These are phyloP conservation scores for Kluyveromyces dobzhanskii DNA, from an alignment of 805 yeast genomes.

Conservation along the genomic window DNA sequence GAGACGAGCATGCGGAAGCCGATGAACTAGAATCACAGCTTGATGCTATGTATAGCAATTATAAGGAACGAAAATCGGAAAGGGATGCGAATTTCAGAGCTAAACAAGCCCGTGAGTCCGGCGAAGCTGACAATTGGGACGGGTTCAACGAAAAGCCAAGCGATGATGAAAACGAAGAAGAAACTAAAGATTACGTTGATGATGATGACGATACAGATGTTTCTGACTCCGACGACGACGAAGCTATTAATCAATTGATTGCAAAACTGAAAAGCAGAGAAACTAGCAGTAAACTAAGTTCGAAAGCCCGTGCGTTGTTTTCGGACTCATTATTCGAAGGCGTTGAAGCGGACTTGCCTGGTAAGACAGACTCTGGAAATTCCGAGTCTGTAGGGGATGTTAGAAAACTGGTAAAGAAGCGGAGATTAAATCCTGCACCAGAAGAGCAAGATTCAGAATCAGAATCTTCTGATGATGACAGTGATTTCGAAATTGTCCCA, in stretches of 20 bases:
- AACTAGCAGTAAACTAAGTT: conserved; percentile 31
- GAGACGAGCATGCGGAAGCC: conserved; percentile 37
- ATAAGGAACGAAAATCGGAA: conserved; percentile 59
- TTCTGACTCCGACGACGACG: conserved; percentile 62
- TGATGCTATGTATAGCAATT: conserved; percentile 70
- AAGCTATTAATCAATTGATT: conserved; percentile 52
- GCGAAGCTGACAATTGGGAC: conserved; percentile 69
- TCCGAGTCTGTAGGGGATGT: conserved; percentile 18
- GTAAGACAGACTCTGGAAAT: conserved; percentile 8
- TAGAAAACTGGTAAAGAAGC: conserved; percentile 11
- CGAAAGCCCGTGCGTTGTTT: conserved; percentile 39
- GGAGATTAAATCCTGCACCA: conserved; percentile 8
- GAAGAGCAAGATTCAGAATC: conserved; percentile 12
- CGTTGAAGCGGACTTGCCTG: conserved; percentile 33
- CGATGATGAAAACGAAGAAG: conserved; percentile 26
- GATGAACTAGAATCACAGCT: conserved; percentile 75
- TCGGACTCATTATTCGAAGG: conserved; percentile 46
- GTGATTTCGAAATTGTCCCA: conserved; percentile 41
- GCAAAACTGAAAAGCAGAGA: conserved; percentile 46
- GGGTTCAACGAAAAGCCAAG: conserved; percentile 51
- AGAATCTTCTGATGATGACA: conserved; percentile 15
- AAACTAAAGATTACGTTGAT: conserved; percentile 35
- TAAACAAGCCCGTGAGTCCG: conserved; percentile 66
- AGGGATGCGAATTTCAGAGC: conserved; percentile 63
- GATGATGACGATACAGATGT: conserved; percentile 38